Percentiles rank a stretch among this genome's conserved stretches.
Evolutionary conservation across 1,139 yeast species (phyloP).

Genomic region (Taphrina wiesneri): DNA sequence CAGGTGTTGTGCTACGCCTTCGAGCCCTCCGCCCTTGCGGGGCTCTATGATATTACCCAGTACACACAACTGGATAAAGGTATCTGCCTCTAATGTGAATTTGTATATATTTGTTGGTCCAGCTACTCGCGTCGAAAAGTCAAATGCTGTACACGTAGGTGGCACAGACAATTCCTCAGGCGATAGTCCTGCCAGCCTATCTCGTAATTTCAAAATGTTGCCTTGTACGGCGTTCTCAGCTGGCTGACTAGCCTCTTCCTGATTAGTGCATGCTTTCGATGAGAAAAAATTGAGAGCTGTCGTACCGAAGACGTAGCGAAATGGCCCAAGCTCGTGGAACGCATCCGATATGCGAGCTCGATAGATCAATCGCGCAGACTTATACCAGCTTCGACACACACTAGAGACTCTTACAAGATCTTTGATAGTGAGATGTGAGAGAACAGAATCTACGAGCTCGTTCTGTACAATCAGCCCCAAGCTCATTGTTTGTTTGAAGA

Average conservation of each 20-base stretch:
- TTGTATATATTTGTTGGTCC: not conserved
- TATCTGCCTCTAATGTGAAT: slow-evolving; percentile 11
- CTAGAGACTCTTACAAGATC: not conserved
- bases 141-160: not conserved
- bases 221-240: slow-evolving; percentile 12
- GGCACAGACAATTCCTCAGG: not conserved
- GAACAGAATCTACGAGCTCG: not conserved
- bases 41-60: slow-evolving; percentile 20
- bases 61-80: slow-evolving; percentile 7
- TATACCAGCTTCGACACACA: slow-evolving; percentile 3
- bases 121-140: not conserved
- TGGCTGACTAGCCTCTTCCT: slow-evolving; percentile 14
- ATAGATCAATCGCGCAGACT: not conserved
- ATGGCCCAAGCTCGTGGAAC: not conserved
- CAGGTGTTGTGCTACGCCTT: slow-evolving; percentile 22
- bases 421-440: not conserved
- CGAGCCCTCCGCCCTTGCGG: slow-evolving; percentile 7
- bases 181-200: not conserved
- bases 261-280: not conserved
- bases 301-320: slow-evolving; percentile 16
- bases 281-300: not conserved
- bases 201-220: not conserved
- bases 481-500: not conserved
- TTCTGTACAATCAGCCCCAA: not conserved
- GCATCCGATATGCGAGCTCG: not conserved